Evolutionary conservation across 2,329 filamentous ascomycete genomes (phyloP), one percentile per base, ranked within the genome.

Genomic region (Ophiostoma montium): DNA sequence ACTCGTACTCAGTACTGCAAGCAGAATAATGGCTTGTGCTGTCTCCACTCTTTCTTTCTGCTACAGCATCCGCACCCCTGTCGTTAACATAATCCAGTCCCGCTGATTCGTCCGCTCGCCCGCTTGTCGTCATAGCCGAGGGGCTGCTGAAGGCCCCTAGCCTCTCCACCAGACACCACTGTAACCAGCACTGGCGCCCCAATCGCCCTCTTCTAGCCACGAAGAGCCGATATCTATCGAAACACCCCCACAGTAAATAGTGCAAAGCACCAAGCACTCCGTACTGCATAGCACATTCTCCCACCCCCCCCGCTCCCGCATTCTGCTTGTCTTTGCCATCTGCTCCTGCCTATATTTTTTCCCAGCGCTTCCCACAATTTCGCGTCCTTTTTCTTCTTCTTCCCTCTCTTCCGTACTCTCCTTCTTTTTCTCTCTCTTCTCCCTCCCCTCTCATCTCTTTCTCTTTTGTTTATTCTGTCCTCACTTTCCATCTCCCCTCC

Each of bases 91-190:
- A 59, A 59, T 59, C 54, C 53, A 52, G 46, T n/a, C 15, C 36
- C 31, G 49, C 55, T 59, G 57, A 59, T 59, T 59, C 54, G 57
- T 46, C 55, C 54, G 53, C 36, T 54, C 50, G 52, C 49, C 56
- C 56, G 45, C 46, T 54, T 53, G 51, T 58, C 57, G 58, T 59
- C 58, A 59, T 59, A 59, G 56, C 58, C 58, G 58, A 59, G 55
- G 50, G 49, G 53, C 43, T 46, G 23, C 39, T 42, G 39, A 30
- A 30, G 39, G 39, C 39, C 39, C 30, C 21, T 30, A 42, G 33
- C 33, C 33, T n/a, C 23, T 36, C 10, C 18, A 39, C n/a, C 16
- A 21, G 42, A n/a, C 39, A 21, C 41, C 41, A 31, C 15, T 27
- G 38, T 23, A 41, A 27, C 21, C 21, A 42, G 33, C n/a, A 15